Evolutionary conservation across 176 grass and related monocot genomes (phyloP).

Genomic region (Avena sativa): DNA sequence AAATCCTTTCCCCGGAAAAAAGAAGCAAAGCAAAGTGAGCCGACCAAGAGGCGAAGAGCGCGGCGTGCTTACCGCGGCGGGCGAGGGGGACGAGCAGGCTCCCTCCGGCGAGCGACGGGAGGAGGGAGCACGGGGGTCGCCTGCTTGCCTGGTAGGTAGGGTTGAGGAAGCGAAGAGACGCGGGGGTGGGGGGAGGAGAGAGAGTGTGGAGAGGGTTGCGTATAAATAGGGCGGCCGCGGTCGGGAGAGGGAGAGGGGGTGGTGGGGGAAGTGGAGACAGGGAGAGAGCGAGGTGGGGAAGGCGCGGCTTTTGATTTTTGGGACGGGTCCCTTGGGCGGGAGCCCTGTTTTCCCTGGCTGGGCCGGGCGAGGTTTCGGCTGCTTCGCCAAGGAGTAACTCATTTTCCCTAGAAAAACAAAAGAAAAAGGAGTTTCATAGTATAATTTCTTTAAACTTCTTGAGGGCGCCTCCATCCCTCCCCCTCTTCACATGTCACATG

Average conservation of each 20-base stretch:
- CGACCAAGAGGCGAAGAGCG: not conserved
- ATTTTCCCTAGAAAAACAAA: too few relatives aligned
- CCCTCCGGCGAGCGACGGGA: not conserved
- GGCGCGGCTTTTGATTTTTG: slow-evolving; percentile 11
- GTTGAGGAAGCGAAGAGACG: not conserved
- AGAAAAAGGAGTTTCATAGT: too few relatives aligned
- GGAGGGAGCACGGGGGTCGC: not conserved
- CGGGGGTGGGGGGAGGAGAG: not conserved
- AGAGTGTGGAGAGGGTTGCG: not conserved
- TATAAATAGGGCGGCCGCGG: not conserved
- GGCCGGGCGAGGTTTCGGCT: not conserved
- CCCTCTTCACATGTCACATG: too few relatives aligned
- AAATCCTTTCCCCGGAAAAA: not conserved
- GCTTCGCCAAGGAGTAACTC: not conserved
- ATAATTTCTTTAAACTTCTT: too few relatives aligned
- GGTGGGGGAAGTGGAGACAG: not conserved
- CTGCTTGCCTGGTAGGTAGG: not conserved
- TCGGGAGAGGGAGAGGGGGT: not conserved
- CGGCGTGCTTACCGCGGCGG: not conserved
- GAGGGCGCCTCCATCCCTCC: too few relatives aligned
- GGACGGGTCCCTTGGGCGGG: not conserved
- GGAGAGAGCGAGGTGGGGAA: not conserved
- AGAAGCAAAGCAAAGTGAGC: not conserved
- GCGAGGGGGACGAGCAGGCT: not conserved
- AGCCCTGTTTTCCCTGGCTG: not conserved